phyloP scores from a whole-genome alignment of 2,329 filamentous ascomycete species.

The Fusarium sp. region DNA sequence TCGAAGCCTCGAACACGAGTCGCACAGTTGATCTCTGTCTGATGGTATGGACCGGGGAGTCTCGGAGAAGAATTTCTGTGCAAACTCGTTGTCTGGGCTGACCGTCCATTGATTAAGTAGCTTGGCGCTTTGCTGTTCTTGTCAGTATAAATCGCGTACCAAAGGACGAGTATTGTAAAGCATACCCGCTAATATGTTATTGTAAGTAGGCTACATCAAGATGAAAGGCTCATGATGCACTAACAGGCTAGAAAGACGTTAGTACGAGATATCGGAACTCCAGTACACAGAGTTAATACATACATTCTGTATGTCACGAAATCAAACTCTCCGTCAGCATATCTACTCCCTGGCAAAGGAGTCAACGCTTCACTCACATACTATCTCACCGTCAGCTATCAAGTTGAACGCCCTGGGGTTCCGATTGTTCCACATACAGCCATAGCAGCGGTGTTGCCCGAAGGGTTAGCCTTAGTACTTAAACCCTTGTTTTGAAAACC shows the following conservation, averaged over 20 bases:
- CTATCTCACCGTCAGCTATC: not conserved
- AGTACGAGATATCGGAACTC: not conserved
- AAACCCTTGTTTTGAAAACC: not conserved
- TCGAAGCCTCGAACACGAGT: not conserved
- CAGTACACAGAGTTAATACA: not conserved
- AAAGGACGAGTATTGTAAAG: not conserved
- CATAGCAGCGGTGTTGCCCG: not conserved
- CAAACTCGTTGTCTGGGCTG: not conserved
- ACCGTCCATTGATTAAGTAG: not conserved
- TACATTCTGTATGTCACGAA: not conserved
- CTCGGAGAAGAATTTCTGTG: not conserved
- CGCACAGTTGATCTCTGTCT: not conserved
- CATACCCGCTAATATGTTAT: not conserved
- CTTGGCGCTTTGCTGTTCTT: not conserved
- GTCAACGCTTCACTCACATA: not conserved
- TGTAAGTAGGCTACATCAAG: not conserved
- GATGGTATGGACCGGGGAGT: rapidly evolving
- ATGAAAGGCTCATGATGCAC: not conserved
- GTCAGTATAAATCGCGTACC: not conserved
- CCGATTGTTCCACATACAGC: not conserved
- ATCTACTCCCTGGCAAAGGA: too few species aligned
- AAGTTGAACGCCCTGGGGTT: not conserved
- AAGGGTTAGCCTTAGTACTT: not conserved
- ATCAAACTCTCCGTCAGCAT: not conserved
- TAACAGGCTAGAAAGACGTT: not conserved